Base-by-base conservation (phyloP, 495 filamentous ascomycete species). In the Massariosphaeria phaeospora region DNA sequence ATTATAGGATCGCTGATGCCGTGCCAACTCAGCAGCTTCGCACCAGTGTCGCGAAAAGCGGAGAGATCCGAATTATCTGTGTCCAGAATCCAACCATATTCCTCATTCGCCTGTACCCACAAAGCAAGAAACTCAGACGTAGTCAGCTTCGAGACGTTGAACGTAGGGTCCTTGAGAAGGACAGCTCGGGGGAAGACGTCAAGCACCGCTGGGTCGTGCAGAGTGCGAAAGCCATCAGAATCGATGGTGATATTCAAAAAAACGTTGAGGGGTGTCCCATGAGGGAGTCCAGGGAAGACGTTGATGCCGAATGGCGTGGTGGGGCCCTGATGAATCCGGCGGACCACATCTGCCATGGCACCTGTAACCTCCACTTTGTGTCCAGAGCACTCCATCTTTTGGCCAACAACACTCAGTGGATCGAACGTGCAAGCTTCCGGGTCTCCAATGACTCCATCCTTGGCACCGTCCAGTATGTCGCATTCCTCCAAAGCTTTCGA, bases 21-120 rank as follows among this genome's bases (percentile, higher is more conserved):
- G 40, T 78, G 73, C 55, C 63, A 75, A 2, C 59, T 69, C 23
- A 78, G 59, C 41, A 78, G 53, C 51, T 75, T 75, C 9, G 70
- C 72, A 0, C 74, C 73, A 2, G 56, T 39, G 5, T 59, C 29
- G 1, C 57, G 47, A 49, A 78, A 76, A 2, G 46, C 60, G 0
- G 65, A 63, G 21, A 78, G 66, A 62, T 78, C 66, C 0, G 75
- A 64, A 35, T 77, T 66, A 27, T 59, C 44, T 7, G 69, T 69
- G 17, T 48, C 58, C 2, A 75, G 60, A 7, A 75, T 54, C 4
- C 63, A 67, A 25, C 36, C 43, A 24, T 59, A 75, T 45, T 66
- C 48, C 15, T 67, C 41, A 2, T 26, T 17, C 2, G 69, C 62
- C 11, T 27, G 30, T 24, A 53, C 63, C 13, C 70, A 59, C 0